Percentiles rank a stretch among this genome's conserved stretches.
These are phyloP conservation scores for Takakia lepidozioides DNA, from an alignment of 225 moss, liverwort and hornwort species.

Conservation along the genomic window DNA sequence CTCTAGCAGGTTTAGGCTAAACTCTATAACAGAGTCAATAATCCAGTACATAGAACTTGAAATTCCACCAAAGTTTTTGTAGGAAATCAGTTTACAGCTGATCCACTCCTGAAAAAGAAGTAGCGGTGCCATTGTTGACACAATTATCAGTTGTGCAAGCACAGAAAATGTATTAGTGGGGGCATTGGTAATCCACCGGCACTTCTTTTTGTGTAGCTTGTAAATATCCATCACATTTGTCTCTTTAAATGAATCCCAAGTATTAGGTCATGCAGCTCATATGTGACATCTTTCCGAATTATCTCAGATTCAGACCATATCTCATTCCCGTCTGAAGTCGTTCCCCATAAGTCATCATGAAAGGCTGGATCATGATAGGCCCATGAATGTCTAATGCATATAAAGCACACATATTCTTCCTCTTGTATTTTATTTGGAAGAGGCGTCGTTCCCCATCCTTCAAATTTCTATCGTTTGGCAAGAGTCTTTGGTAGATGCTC, in stretches of 20 bases:
- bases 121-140: neutral
- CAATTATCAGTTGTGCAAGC: neutral
- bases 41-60: neutral
- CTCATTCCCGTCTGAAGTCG: no score
- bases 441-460: no score
- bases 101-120: neutral
- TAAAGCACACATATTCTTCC: constrained; percentile 6
- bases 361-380: neutral
- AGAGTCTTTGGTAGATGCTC: no score
- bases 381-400: neutral
- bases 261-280: neutral
- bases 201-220: neutral
- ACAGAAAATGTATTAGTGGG: neutral
- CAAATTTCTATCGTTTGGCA: no score
- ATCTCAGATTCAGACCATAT: neutral
- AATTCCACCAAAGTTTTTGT: neutral
- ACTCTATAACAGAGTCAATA: neutral
- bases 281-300: neutral
- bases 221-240: neutral
- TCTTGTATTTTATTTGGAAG: no score
- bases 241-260: neutral
- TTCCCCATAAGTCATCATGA: no score
- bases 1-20: neutral
- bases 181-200: neutral
- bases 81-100: no score